Evolutionary conservation across 345 rosid species (phyloP), one percentile per base, ranked within the genome.

Genomic region (Lumnitzera racemosa): DNA sequence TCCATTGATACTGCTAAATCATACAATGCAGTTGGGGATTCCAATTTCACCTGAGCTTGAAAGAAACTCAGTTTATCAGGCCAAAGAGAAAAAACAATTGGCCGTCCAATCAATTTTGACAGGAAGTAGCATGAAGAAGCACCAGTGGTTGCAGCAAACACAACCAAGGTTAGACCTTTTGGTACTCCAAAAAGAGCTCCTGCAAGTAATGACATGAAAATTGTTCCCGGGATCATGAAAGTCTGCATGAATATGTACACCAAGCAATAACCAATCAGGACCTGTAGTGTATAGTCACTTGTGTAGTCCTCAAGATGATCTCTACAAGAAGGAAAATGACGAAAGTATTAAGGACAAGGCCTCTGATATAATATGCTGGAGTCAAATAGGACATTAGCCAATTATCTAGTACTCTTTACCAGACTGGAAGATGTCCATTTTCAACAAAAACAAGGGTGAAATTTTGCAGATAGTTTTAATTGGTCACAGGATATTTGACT

Each of bases 191-290:
- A 77, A 8, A 77, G 78, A 12, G 81, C 66, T 47, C 78, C 81
- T 8, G 81, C 81, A 29, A 77, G 78, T 41, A 77, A 65, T 36
- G 78, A 67, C 76, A 77, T 77, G 65, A 77, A 77, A 31, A 70
- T 63, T 41, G 76, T 77, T 47, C 78, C 73, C 0, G 78, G 81
- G 55, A 77, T 77, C 81, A 77, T 70, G 62, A 77, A 77, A 25
- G 77, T 78, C 58, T 90, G 96, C 96, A 90, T 90, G 76, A 84
- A 88, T 23, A 90, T 82, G 58, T 85, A 88, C n/a, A 90, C 88
- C 54, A 80, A 49, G 57, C 83, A 81, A 70, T 90, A 90, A 6
- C 96, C 96, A 53, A 86, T 79, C 76, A 87, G 76, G 31, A 88
- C 96, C 67, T 88, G 96, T 17, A 80, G 51, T 3, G 94, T 85